Evolutionary conservation across 371 early-diverging fungal species (phyloP).

Genomic region (Mortierella sp.): DNA sequence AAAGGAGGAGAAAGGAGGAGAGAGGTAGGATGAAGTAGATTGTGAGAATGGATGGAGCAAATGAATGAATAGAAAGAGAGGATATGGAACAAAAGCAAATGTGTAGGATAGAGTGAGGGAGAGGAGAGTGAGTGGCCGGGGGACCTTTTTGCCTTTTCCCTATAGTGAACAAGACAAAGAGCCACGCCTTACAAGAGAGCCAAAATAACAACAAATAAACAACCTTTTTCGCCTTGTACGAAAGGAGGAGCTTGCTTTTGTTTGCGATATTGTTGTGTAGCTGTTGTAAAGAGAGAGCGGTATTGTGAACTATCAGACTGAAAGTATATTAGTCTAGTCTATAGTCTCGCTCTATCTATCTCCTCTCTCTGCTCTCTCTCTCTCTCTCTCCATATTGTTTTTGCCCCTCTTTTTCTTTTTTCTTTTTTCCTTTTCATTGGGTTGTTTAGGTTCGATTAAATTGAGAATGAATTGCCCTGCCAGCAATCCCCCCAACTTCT

Average conservation of each 20-base stretch:
- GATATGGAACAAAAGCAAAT: too few species aligned
- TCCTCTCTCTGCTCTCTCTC: not conserved
- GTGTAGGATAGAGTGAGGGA: too few species aligned
- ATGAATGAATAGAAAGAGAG: too few species aligned
- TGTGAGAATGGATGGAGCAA: too few species aligned
- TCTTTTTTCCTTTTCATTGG: not conserved
- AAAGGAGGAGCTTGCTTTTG: too few species aligned
- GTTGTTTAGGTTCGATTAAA: conserved; percentile 6
- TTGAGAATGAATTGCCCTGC: not conserved
- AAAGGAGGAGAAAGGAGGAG: not conserved
- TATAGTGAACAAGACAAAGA: too few species aligned
- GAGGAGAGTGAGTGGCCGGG: too few species aligned
- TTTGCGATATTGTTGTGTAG: not conserved
- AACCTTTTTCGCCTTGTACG: too few species aligned
- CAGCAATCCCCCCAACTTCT: not conserved
- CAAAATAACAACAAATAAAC: too few species aligned
- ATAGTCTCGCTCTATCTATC: not conserved
- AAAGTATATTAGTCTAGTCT: too few species aligned
- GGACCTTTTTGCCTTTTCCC: too few species aligned
- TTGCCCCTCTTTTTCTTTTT: not conserved
- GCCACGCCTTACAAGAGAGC: not conserved
- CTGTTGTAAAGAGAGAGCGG: not conserved
- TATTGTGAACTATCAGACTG: not conserved
- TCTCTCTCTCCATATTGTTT: not conserved
- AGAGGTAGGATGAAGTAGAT: not conserved